Base-by-base conservation (phyloP, 495 filamentous ascomycete genomes). In the Clohesyomyces aquaticus region DNA sequence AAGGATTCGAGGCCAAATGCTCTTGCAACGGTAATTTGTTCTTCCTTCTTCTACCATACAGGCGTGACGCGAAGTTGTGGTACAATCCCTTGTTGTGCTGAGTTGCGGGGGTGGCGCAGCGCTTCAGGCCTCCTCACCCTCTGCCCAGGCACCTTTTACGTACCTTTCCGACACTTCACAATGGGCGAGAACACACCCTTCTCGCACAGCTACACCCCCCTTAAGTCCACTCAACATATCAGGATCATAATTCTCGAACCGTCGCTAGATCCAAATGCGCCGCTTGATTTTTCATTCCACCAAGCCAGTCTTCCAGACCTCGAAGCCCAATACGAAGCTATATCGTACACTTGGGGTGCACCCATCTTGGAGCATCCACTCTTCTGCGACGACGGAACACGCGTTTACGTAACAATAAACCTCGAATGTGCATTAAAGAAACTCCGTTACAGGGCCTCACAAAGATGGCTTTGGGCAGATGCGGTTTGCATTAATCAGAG, bases 401-500 rank as follows among this genome's bases (percentile, higher is more conserved):
- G 6, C 2, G 3, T 59, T 19, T 16, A 14, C 3, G 23, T 59
- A 8, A 59, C 56, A 8, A 32, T 43, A 22, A 61, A 55, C 29
- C 49, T 61, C 2, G 59, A 61, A 12, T 2, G 4, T 2, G 27
- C 49, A 3, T 23, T 61, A 14, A 21, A 48, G 4, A 25, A 25
- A 19, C 27, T 61, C n/a, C 49, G 59, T 26, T 11, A 25, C n/a
- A 29, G 18, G 19, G 26, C 21, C 21, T 18, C 53, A 2, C 2
- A 54, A 4, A 11, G 49, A 25, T 46, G 11, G 42, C 27, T 61
- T 18, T 61, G 59, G 50, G 59, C 28, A 2, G 59, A 61, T 29
- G 59, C 48, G 22, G 47, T 28, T 2, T 54, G 59, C 27, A 71
- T 71, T 23, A 63, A 70, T 63, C 71, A 52, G 71, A 52, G 32